These are phyloP conservation scores for Macrocystidia cucumis DNA, from an alignment of 1,284 basidiomycete genomes.

Conservation along the genomic window DNA sequence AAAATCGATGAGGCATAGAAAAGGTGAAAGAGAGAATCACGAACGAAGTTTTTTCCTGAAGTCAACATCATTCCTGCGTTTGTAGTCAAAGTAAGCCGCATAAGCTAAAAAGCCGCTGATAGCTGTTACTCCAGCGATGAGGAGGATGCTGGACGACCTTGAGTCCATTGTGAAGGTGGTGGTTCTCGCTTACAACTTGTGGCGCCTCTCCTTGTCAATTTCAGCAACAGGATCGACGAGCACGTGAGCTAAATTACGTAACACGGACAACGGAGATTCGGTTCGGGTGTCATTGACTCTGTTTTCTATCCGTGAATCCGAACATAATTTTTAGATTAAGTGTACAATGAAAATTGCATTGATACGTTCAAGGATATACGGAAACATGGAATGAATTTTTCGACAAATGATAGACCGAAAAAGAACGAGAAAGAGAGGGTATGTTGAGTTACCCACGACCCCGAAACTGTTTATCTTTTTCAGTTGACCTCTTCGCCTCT, in stretches of 20 bases:
- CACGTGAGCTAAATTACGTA: conserved; percentile 4
- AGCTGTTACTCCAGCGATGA: conserved; percentile 63
- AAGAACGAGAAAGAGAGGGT: too few species aligned
- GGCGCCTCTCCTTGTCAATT: conserved; percentile 6
- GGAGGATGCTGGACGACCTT: conserved; percentile 36
- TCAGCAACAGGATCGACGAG: conserved; percentile 16
- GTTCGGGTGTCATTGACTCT: background rate
- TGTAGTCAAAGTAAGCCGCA: conserved; percentile 93
- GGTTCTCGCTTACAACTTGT: conserved; percentile 5
- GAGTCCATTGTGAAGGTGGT: conserved; percentile 29
- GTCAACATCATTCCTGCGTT: conserved; percentile 77
- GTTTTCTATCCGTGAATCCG: background rate
- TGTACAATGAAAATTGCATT: background rate
- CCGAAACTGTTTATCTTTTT: conserved; percentile 5
- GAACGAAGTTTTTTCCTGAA: conserved; percentile 88
- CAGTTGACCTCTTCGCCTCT: conserved; percentile 17
- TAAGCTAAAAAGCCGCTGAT: conserved; percentile 70
- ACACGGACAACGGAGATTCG: background rate
- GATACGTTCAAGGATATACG: background rate
- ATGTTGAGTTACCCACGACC: conserved; percentile 21
- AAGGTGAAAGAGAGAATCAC: conserved; percentile 25
- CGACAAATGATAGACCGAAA: too few species aligned
- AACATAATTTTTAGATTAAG: background rate
- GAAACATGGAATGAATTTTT: conserved; percentile 14
- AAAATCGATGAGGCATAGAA: conserved; percentile 7